Evolutionary conservation across 1,139 yeast species (phyloP).

Genomic region (Saccharomyces hybrid): DNA sequence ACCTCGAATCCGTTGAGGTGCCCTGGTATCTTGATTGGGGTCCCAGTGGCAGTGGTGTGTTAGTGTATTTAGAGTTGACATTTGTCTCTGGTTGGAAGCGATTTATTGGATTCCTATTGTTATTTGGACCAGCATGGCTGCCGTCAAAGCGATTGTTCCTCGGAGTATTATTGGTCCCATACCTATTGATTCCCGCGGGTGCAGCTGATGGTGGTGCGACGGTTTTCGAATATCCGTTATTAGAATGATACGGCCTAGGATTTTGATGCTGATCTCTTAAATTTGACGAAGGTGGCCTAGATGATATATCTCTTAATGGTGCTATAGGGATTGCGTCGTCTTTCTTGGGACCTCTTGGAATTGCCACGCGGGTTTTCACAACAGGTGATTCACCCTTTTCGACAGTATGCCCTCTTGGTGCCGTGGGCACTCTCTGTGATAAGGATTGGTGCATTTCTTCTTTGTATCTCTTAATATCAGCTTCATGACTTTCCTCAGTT

Average conservation of each 20-base stretch:
- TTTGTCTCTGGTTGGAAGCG: not conserved
- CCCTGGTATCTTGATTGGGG: not conserved
- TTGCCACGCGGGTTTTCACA: not conserved
- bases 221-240: not conserved
- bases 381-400: conserved; percentile 11
- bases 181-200: not conserved
- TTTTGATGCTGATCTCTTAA: not conserved
- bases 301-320: not conserved
- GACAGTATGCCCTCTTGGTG: conserved; percentile 28
- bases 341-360: conserved; percentile 6
- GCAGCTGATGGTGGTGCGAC: not conserved
- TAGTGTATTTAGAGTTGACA: not conserved
- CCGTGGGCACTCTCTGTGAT: conserved; percentile 31
- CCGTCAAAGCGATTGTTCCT: not conserved
- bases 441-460: conserved; percentile 32
- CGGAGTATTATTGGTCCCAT: not conserved
- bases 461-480: conserved; percentile 62
- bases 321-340: not conserved
- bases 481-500: conserved; percentile 84
- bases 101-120: not conserved
- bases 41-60: not conserved
- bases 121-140: not conserved
- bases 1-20: not conserved
- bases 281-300: not conserved
- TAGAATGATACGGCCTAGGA: not conserved